These are phyloP conservation scores for Aspergillus brunneoviolaceus DNA, from an alignment of 2,329 filamentous ascomycete genomes.

Conservation along the genomic window DNA sequence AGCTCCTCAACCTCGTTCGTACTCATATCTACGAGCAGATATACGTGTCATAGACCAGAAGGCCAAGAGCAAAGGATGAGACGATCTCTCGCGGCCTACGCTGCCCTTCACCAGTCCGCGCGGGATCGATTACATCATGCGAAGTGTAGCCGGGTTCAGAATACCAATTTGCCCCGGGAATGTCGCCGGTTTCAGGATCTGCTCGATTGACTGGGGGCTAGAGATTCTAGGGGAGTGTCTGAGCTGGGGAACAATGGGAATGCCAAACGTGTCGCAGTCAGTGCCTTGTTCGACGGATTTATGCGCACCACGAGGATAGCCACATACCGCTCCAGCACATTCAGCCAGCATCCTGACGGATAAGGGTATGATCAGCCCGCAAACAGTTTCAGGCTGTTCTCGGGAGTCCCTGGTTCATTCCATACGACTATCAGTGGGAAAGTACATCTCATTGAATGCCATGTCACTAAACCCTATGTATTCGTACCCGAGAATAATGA, in stretches of 20 bases:
- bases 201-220: background rate
- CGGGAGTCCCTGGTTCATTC: background rate
- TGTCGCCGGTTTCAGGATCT: background rate
- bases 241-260: background rate
- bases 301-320: background rate
- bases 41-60: background rate
- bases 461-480: background rate
- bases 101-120: background rate
- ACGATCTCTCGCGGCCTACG: background rate
- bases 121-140: constrained; percentile 7
- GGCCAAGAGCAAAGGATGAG: background rate
- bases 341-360: background rate
- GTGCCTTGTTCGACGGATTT: background rate
- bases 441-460: background rate
- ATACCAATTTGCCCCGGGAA: background rate
- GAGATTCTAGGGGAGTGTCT: background rate
- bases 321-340: background rate
- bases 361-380: background rate
- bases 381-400: background rate
- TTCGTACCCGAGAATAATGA: background rate
- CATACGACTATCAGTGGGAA: background rate
- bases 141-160: background rate
- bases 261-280: background rate
- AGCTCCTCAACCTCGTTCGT: too few species aligned
- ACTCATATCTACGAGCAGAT: too few species aligned